Percentiles rank a stretch among this genome's conserved stretches.
These are phyloP conservation scores for Candida endomychidarum DNA, from an alignment of 805 yeast species.

Conservation along the genomic window DNA sequence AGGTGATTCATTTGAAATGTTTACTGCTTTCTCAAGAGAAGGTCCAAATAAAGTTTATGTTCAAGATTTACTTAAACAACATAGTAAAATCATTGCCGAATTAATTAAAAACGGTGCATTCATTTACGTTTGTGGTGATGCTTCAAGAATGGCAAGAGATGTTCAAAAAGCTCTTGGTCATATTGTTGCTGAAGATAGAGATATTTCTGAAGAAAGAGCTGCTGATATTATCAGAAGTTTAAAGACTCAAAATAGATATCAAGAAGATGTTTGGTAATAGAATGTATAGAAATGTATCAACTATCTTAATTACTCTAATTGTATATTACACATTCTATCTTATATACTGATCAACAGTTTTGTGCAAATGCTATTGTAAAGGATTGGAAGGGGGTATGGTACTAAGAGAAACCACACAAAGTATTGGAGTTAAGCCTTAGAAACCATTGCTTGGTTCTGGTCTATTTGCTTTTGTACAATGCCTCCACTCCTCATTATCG, in stretches of 20 bases:
- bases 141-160: constrained; percentile 92
- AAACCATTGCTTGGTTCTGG: too few relatives aligned
- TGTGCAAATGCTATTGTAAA: too few relatives aligned
- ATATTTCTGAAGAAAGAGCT: constrained; percentile 66
- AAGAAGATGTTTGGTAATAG: constrained; percentile 94
- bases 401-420: too few relatives aligned
- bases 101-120: constrained; percentile 71
- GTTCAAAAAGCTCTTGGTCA: constrained; percentile 69
- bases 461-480: constrained; percentile 22
- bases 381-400: too few relatives aligned
- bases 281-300: too few relatives aligned
- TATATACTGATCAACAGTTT: not conserved
- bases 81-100: constrained; percentile 53
- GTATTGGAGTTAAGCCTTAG: too few relatives aligned
- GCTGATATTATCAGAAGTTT: constrained; percentile 73
- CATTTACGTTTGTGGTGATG: constrained; percentile 96
- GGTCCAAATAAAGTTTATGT: constrained; percentile 66
- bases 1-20: constrained; percentile 64
- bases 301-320: too few relatives aligned
- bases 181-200: constrained; percentile 63
- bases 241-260: constrained; percentile 84
- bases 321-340: not conserved
- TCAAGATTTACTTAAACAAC: constrained; percentile 69
- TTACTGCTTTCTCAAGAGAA: constrained; percentile 87
- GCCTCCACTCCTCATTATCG: constrained; percentile 28